Base-by-base conservation (phyloP, 805 yeast species). In the Hanseniaspora taiwanica region DNA sequence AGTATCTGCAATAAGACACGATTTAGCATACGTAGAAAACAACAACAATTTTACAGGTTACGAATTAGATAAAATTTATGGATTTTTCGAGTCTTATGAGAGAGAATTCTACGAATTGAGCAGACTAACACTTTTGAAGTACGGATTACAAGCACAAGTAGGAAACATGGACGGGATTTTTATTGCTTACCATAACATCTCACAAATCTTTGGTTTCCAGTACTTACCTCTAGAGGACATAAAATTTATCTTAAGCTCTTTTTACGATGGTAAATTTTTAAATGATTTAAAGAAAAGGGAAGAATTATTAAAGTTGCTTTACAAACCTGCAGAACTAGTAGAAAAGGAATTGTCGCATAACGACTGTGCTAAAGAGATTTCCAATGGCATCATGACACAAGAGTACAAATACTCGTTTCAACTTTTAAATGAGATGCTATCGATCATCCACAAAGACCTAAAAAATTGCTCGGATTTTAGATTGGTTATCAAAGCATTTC, bases 141-240 rank as follows among this genome's bases (percentile, higher is more conserved):
- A 89, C 54, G 72, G 82, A 2, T 66, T 89, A 48, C 97, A 91
- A 58, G 97, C 96, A 0, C 68, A 96, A 46, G 81, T 89, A 33
- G 98, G 97, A 2, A 77, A 81, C 50, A 89, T 91, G 97, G 96
- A 87, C 59, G 98, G 98, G 5, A 84, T 91, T 2, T 85, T 83
- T 49, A 68, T 89, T 13, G 96, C 96, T 0, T 89, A 78, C 57
- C 98, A 89, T 58, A 89, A 87, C 56, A 71, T 85, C 39, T 67
- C 73, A 23, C 64, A 76, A 37, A 72, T 87, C 49, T 84, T 89
- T 59, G 98, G 96, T 3, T 91, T 86, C 58, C 89, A 86, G 57
- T 89, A 89, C 56, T 55, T 89, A 21, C 87, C 94, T 1, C 62
- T 87, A 38, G 59, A 64, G 1, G 82, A 77, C 31, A 71, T 89